Base-by-base conservation (phyloP, 192 early-diverging fungal species). In the Coemansia guatemalensis region DNA sequence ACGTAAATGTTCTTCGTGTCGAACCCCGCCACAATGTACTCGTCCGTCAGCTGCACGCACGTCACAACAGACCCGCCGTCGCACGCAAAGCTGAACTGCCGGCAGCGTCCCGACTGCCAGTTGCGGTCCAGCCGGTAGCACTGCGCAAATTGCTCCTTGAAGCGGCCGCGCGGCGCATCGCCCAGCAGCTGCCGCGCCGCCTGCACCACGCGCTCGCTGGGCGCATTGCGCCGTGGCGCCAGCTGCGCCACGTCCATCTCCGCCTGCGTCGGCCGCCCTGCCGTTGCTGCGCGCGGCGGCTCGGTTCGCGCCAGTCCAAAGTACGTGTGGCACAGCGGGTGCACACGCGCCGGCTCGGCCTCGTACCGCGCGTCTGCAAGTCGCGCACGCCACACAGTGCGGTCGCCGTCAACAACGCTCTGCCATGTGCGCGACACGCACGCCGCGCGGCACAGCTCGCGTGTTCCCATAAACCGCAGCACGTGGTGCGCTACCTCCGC, bases 1-100 rank as follows among this genome's bases (percentile, higher is more conserved):
- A 99, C 92, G 69, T 94, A 90, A 27, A 98, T 97, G 22, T 89
- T 88, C 55, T 92, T 88, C 48, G 96, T 95, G 75, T 97, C 96
- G 12, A 92, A 87, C 6, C 95, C 96, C 9, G 92, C 92, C 18
- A 99, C 88, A 24, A 99, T 94, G 75, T 97, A 94, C 48, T 96
- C 90, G n/a, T 86, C 86, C 68, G 98, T 96, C 82, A 97, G 95
- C 69, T 97, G 95, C 32, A 99, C 75, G 62, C 95, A 97, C 12
- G 97, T 98, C 6, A 97, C 96, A 0, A 97, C 94, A 64, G 88
- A 83, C 39, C 85, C 85, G 23, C 83, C 86, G 65, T 96, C 91
- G 22, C 94, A 71, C 21, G 67, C 92, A 67, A 99, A 96, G 32
- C 85, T 88, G 22, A 89, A 87, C 32, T 91, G 88, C 67, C 86